Conservation (phyloP, 2,329 filamentous ascomycete genomes). For the Penicillium oxalicum region DNA sequence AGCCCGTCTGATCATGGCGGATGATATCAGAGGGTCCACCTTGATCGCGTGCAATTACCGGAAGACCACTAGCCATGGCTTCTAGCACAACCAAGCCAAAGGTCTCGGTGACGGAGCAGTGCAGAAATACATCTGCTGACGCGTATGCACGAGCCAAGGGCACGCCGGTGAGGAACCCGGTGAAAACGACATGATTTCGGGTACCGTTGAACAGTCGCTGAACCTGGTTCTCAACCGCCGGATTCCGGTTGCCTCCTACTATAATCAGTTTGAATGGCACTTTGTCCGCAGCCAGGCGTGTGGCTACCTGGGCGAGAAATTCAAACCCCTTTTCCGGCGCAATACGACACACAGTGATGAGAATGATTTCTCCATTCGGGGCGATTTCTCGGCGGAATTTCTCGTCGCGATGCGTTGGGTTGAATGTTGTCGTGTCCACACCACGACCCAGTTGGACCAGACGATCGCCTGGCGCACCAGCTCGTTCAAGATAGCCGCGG, state of each 20-base stretch:
- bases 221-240: slow-evolving; percentile 56
- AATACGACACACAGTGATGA: slow-evolving; percentile 61
- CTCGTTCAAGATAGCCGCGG: slow-evolving; percentile 53
- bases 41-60: slow-evolving; percentile 63
- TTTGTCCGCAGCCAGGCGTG: slow-evolving; percentile 49
- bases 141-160: slow-evolving; percentile 62
- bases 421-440: slow-evolving; percentile 59
- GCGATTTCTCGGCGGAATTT: slow-evolving; percentile 51
- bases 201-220: slow-evolving; percentile 54
- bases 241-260: slow-evolving; percentile 62
- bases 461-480: slow-evolving; percentile 52
- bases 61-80: slow-evolving; percentile 64
- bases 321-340: slow-evolving; percentile 67
- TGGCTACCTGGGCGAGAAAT: slow-evolving; percentile 55
- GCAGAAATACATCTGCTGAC: slow-evolving; percentile 62
- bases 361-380: slow-evolving; percentile 57
- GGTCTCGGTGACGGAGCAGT: slow-evolving; percentile 66
- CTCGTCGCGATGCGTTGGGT: slow-evolving; percentile 49
- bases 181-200: slow-evolving; percentile 56
- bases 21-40: slow-evolving; percentile 65
- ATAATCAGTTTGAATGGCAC: slow-evolving; percentile 60
- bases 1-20: slow-evolving; percentile 54
- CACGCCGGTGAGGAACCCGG: slow-evolving; percentile 58
- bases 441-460: slow-evolving; percentile 58
- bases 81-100: slow-evolving; percentile 66